Conservation (phyloP, 2,329 filamentous ascomycete genomes). For the Elsinoe arachidis region DNA sequence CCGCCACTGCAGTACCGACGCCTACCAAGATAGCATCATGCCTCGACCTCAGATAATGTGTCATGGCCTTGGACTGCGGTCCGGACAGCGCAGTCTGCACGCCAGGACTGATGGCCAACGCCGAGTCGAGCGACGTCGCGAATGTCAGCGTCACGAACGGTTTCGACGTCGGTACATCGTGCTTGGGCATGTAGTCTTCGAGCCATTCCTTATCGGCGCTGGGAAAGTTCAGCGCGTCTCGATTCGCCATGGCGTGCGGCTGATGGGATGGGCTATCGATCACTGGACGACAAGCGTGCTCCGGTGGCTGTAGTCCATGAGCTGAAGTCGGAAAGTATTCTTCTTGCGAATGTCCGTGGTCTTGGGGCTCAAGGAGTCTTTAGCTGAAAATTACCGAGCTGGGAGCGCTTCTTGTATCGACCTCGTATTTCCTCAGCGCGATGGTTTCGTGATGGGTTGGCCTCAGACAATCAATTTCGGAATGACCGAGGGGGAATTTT, state of each 20-base stretch:
- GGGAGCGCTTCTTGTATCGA: not conserved
- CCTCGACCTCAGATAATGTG: constrained; percentile 73
- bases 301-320: constrained; percentile 19
- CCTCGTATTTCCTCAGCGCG: not conserved
- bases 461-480: constrained; percentile 6
- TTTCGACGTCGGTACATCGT: constrained; percentile 18
- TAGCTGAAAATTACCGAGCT: not conserved
- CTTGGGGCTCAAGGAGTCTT: not conserved
- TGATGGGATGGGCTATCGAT: not conserved
- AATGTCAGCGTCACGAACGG: constrained; percentile 74
- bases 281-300: constrained; percentile 15
- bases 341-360: constrained; percentile 1
- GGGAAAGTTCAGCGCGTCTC: constrained; percentile 30
- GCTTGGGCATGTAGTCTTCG: constrained; percentile 38
- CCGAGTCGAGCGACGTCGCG: constrained; percentile 79
- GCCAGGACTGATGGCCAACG: constrained; percentile 66
- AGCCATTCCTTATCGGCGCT: constrained; percentile 38
- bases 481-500: not conserved
- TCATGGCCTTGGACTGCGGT: constrained; percentile 79
- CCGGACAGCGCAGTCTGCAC: constrained; percentile 78
- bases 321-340: not conserved
- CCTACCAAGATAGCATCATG: constrained; percentile 83
- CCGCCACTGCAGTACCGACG: constrained; percentile 72
- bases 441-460: not conserved
- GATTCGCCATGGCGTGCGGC: constrained; percentile 15